A percentile compares a stretch with the other conserved stretches of the same genome.
Conservation (phyloP, 768 basidiomycete species). For the Lactifluus rugatus region DNA sequence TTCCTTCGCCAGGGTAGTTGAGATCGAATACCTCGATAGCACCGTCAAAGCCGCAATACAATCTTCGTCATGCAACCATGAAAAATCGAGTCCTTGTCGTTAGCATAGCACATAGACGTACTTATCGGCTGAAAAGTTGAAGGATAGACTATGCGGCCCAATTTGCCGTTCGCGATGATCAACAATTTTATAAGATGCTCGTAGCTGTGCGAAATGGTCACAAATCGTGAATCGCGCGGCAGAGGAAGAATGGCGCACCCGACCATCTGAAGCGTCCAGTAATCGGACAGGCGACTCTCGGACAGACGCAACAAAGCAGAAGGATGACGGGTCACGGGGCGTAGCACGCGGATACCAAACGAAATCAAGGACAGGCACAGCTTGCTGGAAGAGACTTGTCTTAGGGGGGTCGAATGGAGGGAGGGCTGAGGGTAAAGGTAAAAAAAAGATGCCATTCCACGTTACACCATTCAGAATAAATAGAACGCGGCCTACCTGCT, state of each 20-base stretch:
- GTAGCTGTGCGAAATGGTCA: constrained; percentile 40
- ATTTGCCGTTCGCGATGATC: constrained; percentile 90
- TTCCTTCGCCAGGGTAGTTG: constrained; percentile 60
- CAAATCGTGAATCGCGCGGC: neutral
- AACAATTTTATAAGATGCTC: constrained; percentile 86
- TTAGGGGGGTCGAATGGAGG: constrained; percentile 5
- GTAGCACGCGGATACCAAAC: constrained; percentile 81
- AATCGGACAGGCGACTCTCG: constrained; percentile 81
- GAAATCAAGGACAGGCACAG: constrained; percentile 68
- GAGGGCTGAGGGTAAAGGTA: neutral
- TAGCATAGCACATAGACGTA: constrained; percentile 25
- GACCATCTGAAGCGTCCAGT: constrained; percentile 67
- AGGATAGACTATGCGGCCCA: constrained; percentile 76
- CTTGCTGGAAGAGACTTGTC: constrained; percentile 33
- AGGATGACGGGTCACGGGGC: constrained; percentile 45
- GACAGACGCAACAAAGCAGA: constrained; percentile 77
- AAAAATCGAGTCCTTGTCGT: neutral
- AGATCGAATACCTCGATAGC: constrained; percentile 84
- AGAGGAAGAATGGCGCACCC: constrained; percentile 38
- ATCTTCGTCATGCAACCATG: constrained; percentile 29
- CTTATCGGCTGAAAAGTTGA: constrained; percentile 61
- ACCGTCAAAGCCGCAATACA: constrained; percentile 83
- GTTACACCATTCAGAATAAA: neutral
- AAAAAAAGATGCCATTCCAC: neutral
- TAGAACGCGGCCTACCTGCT: constrained; percentile 2